Percentiles rank a stretch among this genome's conserved stretches.
Conservation (phyloP, 352 stramenopile species). For the Phytopythium helicoides region DNA sequence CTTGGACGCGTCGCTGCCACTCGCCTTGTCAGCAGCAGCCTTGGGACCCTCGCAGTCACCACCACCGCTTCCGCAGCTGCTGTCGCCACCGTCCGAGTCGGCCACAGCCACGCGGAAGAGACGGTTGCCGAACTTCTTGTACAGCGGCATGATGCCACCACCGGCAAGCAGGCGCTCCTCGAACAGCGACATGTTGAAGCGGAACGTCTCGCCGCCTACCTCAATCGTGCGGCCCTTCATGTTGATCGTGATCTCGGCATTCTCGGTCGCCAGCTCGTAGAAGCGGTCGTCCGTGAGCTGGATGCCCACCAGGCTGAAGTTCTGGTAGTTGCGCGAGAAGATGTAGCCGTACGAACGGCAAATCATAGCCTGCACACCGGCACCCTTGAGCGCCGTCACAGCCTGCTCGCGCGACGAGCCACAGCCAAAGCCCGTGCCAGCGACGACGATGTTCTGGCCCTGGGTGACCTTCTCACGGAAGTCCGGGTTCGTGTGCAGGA, state of each 20-base stretch:
- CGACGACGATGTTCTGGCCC: constrained; percentile 75
- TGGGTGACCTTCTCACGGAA: constrained; percentile 78
- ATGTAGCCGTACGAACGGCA: constrained; percentile 87
- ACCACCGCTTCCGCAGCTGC: constrained; percentile 33
- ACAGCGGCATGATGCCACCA: constrained; percentile 84
- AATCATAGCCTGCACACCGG: constrained; percentile 78
- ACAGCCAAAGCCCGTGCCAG: constrained; percentile 79
- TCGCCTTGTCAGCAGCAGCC: constrained; percentile 24
- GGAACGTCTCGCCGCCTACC: constrained; percentile 68
- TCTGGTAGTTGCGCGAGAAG: constrained; percentile 87
- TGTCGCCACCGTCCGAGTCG: constrained; percentile 36
- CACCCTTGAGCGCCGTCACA: constrained; percentile 78
- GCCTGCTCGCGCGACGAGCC: constrained; percentile 84
- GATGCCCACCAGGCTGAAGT: constrained; percentile 83
- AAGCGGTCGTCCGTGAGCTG: constrained; percentile 76
- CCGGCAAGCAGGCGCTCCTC: constrained; percentile 79
- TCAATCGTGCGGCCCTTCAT: constrained; percentile 82
- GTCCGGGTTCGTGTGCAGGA: constrained; percentile 84
- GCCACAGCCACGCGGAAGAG: constrained; percentile 85
- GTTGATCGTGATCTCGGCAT: constrained; percentile 76
- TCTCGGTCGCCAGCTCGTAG: constrained; percentile 77
- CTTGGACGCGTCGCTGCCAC: constrained; percentile 31
- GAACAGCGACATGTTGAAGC: constrained; percentile 88
- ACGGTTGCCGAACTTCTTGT: constrained; percentile 84
- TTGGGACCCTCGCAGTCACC: constrained; percentile 34